phyloP scores from a whole-genome alignment of 2,329 filamentous ascomycete species.

The Arthrobotrys entomopaga region DNA sequence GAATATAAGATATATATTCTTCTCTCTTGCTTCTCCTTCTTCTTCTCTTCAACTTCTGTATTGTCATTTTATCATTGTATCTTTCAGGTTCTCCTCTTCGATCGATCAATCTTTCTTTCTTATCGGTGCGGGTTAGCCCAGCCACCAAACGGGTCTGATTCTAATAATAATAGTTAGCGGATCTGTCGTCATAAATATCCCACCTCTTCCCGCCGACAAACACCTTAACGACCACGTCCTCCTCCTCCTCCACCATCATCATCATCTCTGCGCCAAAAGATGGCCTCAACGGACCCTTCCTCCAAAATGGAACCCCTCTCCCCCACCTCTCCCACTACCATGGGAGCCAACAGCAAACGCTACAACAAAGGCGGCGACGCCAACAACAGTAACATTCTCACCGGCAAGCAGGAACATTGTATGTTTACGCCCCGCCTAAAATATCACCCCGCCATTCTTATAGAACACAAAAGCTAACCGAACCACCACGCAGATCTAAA shows the following conservation, averaged over 20 bases:
- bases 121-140: too few species aligned
- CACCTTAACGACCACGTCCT: neutral
- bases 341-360: constrained; percentile 40
- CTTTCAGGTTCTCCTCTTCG: too few species aligned
- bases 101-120: too few species aligned
- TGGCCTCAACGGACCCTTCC: constrained; percentile 15
- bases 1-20: too few species aligned
- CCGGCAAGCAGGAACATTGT: constrained; percentile 99
- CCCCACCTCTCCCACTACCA: constrained; percentile 15
- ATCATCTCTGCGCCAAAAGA: neutral
- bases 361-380: constrained; percentile 46
- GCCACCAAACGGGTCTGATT: too few species aligned
- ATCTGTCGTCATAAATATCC: constrained; percentile 8
- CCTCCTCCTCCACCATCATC: neutral
- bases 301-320: neutral
- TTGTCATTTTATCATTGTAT: neutral
- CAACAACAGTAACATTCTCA: constrained; percentile 71
- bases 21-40: neutral
- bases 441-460: neutral
- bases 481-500: constrained; percentile 77
- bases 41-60: constrained; percentile 1
- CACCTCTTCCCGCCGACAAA: constrained; percentile 1
- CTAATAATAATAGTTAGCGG: neutral
- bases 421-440: constrained; percentile 61
- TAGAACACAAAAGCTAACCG: constrained; percentile 6